Percentiles rank a stretch among this genome's conserved stretches.
Conservation (phyloP, 1,284 basidiomycete species). For the Takashimella tepidaria region DNA sequence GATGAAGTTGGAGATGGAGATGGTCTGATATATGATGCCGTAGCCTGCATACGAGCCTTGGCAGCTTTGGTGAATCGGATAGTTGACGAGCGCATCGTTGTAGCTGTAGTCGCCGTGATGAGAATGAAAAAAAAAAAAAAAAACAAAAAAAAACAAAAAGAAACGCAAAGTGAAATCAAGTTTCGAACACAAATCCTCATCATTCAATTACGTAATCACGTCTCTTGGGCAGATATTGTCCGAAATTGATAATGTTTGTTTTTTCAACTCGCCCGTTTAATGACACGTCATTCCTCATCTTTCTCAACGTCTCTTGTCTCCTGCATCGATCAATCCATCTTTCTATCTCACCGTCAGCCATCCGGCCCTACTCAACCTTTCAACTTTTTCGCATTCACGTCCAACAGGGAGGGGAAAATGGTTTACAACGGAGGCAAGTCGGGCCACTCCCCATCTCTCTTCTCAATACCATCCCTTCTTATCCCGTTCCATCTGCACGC, state of each 20-base stretch:
- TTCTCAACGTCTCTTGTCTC: background rate
- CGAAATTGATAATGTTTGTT: too few species aligned
- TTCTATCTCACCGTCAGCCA: background rate
- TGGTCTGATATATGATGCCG: background rate
- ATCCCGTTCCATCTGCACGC: background rate
- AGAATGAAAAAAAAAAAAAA: background rate
- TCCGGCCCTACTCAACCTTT: slow-evolving; percentile 1
- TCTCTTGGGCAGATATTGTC: too few species aligned
- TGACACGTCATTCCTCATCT: background rate
- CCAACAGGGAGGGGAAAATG: too few species aligned
- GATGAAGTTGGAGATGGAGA: too few species aligned
- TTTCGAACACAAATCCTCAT: too few species aligned
- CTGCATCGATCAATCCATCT: background rate
- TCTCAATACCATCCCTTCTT: background rate
- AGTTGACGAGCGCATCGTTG: background rate
- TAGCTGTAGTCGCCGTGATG: background rate
- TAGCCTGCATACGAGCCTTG: background rate
- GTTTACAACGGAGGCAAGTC: slow-evolving; percentile 46
- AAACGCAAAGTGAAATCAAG: too few species aligned
- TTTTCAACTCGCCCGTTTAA: too few species aligned
- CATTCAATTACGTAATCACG: too few species aligned
- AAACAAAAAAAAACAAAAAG: too few species aligned
- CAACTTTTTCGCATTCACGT: too few species aligned
- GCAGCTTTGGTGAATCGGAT: background rate
- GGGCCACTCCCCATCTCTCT: background rate